Conservation (phyloP, 176 grass and related monocot species). For the Aegilops bicornis region DNA sequence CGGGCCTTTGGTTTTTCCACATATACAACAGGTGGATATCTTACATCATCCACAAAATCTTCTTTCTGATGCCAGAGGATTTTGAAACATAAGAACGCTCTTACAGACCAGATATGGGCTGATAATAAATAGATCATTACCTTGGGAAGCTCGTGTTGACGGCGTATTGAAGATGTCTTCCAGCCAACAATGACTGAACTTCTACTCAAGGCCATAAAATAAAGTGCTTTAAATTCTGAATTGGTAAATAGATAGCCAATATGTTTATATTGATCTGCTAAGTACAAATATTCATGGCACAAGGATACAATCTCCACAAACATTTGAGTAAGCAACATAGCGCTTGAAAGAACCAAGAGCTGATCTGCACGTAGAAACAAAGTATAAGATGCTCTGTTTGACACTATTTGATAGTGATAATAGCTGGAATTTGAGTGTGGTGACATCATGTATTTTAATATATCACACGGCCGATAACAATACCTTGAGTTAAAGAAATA, state of each 20-base stretch:
- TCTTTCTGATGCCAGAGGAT: conserved; percentile 49
- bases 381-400: conserved; percentile 23
- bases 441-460: too few species aligned
- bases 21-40: conserved; percentile 82
- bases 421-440: too few species aligned
- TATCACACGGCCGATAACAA: too few species aligned
- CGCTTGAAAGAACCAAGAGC: conserved; percentile 83
- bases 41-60: conserved; percentile 54
- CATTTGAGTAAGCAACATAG: conserved; percentile 81
- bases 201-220: conserved; percentile 46
- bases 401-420: too few species aligned
- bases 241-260: too few species aligned
- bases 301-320: conserved; percentile 91
- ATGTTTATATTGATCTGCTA: conserved; percentile 8
- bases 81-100: conserved; percentile 33
- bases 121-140: conserved; percentile 48
- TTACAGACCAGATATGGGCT: neutral
- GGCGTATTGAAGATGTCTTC: conserved; percentile 85
- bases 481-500: too few species aligned
- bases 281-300: conserved; percentile 16
- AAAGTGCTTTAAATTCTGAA: neutral
- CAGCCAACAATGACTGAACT: conserved; percentile 84
- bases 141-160: conserved; percentile 81
- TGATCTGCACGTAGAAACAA: conserved; percentile 61
- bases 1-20: conserved; percentile 50